Conservation (phyloP, 257 asterid species). For the Cynanchum wilfordii region DNA sequence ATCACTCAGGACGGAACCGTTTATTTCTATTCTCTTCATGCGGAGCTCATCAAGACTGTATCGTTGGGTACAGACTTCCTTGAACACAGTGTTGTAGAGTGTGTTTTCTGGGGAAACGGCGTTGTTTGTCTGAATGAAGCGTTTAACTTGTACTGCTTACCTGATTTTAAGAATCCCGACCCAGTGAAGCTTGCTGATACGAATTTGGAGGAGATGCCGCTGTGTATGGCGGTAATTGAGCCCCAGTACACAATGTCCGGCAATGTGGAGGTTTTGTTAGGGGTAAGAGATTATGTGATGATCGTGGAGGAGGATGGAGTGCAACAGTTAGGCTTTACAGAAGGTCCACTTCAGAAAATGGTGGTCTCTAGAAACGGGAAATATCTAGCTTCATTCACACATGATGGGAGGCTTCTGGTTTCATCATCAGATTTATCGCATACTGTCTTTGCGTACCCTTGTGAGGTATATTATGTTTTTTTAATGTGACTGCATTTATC, state of each 20-base stretch:
- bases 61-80: constrained; percentile 65
- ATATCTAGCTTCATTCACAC: constrained; percentile 71
- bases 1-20: constrained; percentile 85
- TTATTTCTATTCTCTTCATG: constrained; percentile 63
- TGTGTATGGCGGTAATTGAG: constrained; percentile 92
- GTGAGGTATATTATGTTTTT: constrained; percentile 56
- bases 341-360: constrained; percentile 92
- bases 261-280: constrained; percentile 88
- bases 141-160: constrained; percentile 62
- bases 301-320: constrained; percentile 84
- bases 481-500: background rate
- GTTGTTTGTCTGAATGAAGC: constrained; percentile 84
- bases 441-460: constrained; percentile 60
- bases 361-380: constrained; percentile 84
- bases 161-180: constrained; percentile 63
- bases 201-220: constrained; percentile 72
- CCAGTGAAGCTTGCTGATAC: constrained; percentile 69
- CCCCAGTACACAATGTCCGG: constrained; percentile 91
- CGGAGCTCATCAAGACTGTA: constrained; percentile 57
- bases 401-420: constrained; percentile 90
- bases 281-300: constrained; percentile 71
- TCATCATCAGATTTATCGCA: constrained; percentile 66
- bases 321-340: constrained; percentile 61
- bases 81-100: constrained; percentile 67
- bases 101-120: constrained; percentile 91